Evolutionary conservation across 306 rosid species (phyloP).

Genomic region (Lathyrus tuberosus): DNA sequence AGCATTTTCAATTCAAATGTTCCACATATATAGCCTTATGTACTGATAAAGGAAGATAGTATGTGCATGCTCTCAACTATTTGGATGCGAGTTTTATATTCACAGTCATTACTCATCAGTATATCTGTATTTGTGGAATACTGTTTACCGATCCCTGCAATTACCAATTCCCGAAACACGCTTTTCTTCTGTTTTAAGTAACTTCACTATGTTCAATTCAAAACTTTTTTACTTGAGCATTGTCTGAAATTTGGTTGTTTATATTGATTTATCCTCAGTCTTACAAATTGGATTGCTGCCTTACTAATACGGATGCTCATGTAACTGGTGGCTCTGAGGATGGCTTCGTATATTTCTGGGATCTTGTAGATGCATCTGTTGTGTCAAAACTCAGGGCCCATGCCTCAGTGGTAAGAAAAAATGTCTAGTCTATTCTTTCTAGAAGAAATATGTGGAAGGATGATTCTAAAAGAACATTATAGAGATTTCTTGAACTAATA

Average conservation of each 20-base stretch:
- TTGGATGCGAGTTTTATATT: constrained; percentile 31
- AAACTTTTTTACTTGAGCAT: constrained; percentile 5
- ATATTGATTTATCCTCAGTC: constrained; percentile 55
- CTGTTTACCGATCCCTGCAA: background rate
- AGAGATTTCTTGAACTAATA: constrained; percentile 12
- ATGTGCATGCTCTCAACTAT: background rate
- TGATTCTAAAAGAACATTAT: constrained; percentile 27
- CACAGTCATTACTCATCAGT: constrained; percentile 3
- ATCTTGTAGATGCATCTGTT: constrained; percentile 86
- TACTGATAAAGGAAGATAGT: background rate
- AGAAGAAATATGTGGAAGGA: constrained; percentile 10
- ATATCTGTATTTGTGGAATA: constrained; percentile 18
- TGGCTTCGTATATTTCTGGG: constrained; percentile 88
- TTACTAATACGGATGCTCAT: constrained; percentile 87
- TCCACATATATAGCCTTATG: background rate
- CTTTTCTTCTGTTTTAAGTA: constrained; percentile 26
- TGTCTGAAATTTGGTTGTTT: constrained; percentile 31
- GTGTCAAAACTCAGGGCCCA: constrained; percentile 84
- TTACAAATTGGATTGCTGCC: constrained; percentile 91
- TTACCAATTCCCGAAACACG: background rate
- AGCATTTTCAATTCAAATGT: constrained; percentile 4
- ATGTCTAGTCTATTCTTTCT: constrained; percentile 11
- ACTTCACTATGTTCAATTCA: constrained; percentile 5
- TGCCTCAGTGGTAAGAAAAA: constrained; percentile 68
- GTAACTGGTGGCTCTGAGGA: constrained; percentile 93